Evolutionary conservation across 345 rosid genomes (phyloP).

Genomic region (Lepidium aucheri): DNA sequence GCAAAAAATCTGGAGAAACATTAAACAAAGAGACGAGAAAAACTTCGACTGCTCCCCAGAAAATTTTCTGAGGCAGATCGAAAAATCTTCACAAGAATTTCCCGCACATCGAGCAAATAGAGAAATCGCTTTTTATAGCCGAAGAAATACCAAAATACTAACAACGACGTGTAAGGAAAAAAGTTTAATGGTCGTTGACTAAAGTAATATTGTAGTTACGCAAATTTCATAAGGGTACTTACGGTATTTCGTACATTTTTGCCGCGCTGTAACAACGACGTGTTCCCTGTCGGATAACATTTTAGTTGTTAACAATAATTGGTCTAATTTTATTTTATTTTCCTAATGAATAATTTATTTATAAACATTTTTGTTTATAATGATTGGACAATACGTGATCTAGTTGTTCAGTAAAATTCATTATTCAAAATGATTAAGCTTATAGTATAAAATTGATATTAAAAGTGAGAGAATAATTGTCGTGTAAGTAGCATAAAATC

Average conservation of each 20-base stretch:
- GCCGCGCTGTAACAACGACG: conserved; percentile 17
- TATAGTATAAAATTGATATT: neutral
- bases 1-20: conserved; percentile 1
- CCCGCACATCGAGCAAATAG: conserved; percentile 20
- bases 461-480: conserved; percentile 3
- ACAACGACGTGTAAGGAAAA: conserved; percentile 9
- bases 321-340: neutral
- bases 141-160: no score
- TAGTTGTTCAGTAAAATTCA: neutral
- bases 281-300: neutral
- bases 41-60: conserved; percentile 5
- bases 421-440: neutral
- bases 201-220: neutral
- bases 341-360: neutral
- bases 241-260: neutral
- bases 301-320: neutral
- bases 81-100: conserved; percentile 19
- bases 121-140: conserved; percentile 19
- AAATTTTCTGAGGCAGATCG: conserved; percentile 15
- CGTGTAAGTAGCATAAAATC: neutral
- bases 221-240: neutral
- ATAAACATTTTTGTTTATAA: neutral
- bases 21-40: neutral
- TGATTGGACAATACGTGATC: neutral
- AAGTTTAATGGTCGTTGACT: conserved; percentile 21